Conservation (phyloP, 352 stramenopile genomes). For the Phytophthora rubi region DNA sequence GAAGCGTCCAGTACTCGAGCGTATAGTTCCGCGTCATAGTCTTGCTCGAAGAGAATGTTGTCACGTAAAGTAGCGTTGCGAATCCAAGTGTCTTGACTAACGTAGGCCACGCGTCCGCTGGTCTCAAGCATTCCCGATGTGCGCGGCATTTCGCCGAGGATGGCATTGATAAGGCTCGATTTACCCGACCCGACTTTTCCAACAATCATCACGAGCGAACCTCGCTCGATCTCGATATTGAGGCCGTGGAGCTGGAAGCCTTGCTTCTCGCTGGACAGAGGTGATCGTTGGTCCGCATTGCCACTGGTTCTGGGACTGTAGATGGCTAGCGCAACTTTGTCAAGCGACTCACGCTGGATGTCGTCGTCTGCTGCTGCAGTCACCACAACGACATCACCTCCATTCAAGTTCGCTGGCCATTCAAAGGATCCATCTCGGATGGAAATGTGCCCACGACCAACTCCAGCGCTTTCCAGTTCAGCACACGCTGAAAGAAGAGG, state of each 20-base stretch:
- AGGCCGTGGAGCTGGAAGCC: conserved; percentile 35
- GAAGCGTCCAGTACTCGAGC: conserved; percentile 38
- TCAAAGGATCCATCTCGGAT: conserved; percentile 31
- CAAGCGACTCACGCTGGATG: not conserved
- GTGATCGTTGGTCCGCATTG: not conserved
- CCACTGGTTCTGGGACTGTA: not conserved
- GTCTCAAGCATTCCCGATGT: conserved; percentile 31
- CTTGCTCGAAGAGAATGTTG: conserved; percentile 89
- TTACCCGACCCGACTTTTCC: no score
- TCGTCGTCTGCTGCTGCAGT: conserved; percentile 3
- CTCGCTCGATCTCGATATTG: conserved; percentile 67
- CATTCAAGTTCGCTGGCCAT: conserved; percentile 27
- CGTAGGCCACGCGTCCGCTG: conserved; percentile 66
- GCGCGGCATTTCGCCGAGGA: conserved; percentile 38
- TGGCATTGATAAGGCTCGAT: conserved; percentile 20
- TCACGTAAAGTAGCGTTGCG: conserved; percentile 88
- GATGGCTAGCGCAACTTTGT: not conserved
- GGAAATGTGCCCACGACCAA: conserved; percentile 19
- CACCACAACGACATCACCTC: conserved; percentile 31
- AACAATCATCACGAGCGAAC: no score
- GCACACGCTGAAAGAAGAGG: conserved; percentile 3
- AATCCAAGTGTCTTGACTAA: conserved; percentile 92
- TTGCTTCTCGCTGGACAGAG: not conserved
- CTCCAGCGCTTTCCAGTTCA: not conserved
- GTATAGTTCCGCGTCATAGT: conserved; percentile 46